Conservation (phyloP, 257 asterid species). For the Voacanga thouarsii region DNA sequence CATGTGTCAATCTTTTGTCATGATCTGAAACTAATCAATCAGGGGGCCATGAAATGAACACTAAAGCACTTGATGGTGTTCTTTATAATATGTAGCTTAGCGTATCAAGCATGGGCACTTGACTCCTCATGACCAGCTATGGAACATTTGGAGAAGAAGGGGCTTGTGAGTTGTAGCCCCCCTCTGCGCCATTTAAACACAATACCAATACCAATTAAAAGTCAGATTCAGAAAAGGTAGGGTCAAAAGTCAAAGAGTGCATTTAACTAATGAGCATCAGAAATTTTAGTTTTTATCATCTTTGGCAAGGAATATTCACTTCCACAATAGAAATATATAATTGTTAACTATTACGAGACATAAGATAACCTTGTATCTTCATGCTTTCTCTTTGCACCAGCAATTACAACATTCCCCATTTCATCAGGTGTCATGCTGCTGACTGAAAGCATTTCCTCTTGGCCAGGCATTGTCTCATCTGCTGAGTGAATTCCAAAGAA, state of each 20-base stretch:
- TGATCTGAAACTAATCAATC: not conserved
- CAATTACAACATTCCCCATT: constrained; percentile 28
- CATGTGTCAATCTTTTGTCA: not conserved
- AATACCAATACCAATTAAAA: not conserved
- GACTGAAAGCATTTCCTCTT: constrained; percentile 28
- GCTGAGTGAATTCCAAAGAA: constrained; percentile 40
- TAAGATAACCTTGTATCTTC: constrained; percentile 55
- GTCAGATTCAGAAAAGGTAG: not conserved
- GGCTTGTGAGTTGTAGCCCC: not conserved
- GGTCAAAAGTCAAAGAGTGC: not conserved
- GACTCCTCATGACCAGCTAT: not conserved
- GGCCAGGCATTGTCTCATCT: constrained; percentile 26
- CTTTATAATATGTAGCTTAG: not conserved
- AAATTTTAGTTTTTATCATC: not conserved
- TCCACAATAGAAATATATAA: not conserved
- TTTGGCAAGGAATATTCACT: constrained; percentile 1
- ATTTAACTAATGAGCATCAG: not conserved
- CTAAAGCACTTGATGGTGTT: not conserved
- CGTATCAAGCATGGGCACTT: not conserved
- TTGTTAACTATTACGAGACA: not conserved
- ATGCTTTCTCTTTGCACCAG: constrained; percentile 65
- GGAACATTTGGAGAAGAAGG: not conserved
- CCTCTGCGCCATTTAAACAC: not conserved
- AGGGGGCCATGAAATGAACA: not conserved
- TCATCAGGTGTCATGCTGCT: constrained; percentile 30